Evolutionary conservation across 352 stramenopile species (phyloP).

Genomic region (Phytophthora parvispora): DNA sequence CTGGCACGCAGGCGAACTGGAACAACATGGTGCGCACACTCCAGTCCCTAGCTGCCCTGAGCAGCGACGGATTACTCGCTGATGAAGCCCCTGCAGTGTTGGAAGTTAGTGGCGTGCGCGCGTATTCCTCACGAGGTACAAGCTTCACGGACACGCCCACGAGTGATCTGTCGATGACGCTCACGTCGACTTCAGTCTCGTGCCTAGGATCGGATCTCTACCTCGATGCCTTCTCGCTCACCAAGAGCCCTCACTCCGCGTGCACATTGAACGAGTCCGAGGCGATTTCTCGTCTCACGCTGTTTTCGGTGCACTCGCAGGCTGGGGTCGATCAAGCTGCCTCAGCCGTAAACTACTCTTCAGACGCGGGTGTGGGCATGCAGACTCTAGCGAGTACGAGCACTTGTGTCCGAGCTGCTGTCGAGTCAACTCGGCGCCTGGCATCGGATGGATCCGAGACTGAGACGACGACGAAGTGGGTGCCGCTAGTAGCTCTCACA

Average conservation of each 20-base stretch:
- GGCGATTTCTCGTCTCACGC: constrained; percentile 49
- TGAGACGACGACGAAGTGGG: constrained; percentile 28
- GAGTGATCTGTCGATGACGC: constrained; percentile 40
- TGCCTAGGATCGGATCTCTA: constrained; percentile 65
- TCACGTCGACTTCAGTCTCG: constrained; percentile 49
- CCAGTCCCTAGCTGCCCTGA: constrained; percentile 59
- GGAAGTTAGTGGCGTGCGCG: constrained; percentile 39
- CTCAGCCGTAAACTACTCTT: constrained; percentile 13
- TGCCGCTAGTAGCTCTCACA: constrained; percentile 52
- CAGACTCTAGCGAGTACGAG: constrained; percentile 47
- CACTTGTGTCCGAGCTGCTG: constrained; percentile 46
- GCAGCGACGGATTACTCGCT: constrained; percentile 55
- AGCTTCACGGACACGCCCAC: constrained; percentile 10
- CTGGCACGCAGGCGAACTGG: constrained; percentile 29
- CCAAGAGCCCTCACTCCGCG: constrained; percentile 41
- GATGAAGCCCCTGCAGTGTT: constrained; percentile 48
- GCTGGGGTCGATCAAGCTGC: constrained; percentile 32
- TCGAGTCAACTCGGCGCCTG: constrained; percentile 19
- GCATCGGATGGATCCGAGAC: neutral
- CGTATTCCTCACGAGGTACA: constrained; percentile 45
- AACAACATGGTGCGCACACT: constrained; percentile 53
- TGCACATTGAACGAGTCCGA: constrained; percentile 53
- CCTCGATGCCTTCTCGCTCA: constrained; percentile 58
- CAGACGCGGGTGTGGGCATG: constrained; percentile 22
- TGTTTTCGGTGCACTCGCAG: constrained; percentile 62